A percentile compares a stretch with the other conserved stretches of the same genome.
Evolutionary conservation across 2,329 filamentous ascomycete genomes (phyloP).

Genomic region (Paracorniculantispora psalliotae): DNA sequence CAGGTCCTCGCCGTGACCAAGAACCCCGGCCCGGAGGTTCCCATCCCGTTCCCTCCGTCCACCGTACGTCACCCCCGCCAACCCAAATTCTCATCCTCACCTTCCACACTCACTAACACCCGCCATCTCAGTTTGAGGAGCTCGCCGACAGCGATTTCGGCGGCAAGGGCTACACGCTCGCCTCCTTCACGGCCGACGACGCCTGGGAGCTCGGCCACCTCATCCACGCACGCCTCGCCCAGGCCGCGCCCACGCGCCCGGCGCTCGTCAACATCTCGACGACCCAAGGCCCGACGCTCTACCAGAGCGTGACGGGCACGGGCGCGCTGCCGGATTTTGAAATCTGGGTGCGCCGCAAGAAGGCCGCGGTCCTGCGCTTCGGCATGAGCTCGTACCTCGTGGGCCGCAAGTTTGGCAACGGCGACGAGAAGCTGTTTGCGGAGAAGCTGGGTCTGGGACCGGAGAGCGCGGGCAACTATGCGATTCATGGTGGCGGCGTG

Average conservation of each 20-base stretch:
- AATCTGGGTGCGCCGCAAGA: slow-evolving; percentile 65
- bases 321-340: slow-evolving; percentile 70
- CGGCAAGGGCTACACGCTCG: slow-evolving; percentile 40
- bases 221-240: slow-evolving; percentile 57
- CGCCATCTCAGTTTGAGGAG: slow-evolving; percentile 22
- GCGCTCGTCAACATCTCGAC: slow-evolving; percentile 62
- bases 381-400: slow-evolving; percentile 67
- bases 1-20: slow-evolving; percentile 21
- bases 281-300: slow-evolving; percentile 59
- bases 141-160: slow-evolving; percentile 29
- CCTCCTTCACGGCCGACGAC: slow-evolving; percentile 57
- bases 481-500: slow-evolving; percentile 73
- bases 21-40: slow-evolving; percentile 13
- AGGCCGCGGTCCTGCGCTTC: slow-evolving; percentile 66
- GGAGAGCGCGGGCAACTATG: slow-evolving; percentile 56
- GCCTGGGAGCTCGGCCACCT: slow-evolving; percentile 62
- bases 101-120: background rate
- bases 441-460: slow-evolving; percentile 59
- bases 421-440: slow-evolving; percentile 60
- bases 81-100: background rate
- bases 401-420: slow-evolving; percentile 56
- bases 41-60: slow-evolving; percentile 20
- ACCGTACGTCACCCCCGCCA: slow-evolving; percentile 17
- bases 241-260: slow-evolving; percentile 32
- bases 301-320: slow-evolving; percentile 62